These are phyloP conservation scores for Umbelopsis sp. DNA, from an alignment of 192 early-diverging fungal species.

Conservation along the genomic window DNA sequence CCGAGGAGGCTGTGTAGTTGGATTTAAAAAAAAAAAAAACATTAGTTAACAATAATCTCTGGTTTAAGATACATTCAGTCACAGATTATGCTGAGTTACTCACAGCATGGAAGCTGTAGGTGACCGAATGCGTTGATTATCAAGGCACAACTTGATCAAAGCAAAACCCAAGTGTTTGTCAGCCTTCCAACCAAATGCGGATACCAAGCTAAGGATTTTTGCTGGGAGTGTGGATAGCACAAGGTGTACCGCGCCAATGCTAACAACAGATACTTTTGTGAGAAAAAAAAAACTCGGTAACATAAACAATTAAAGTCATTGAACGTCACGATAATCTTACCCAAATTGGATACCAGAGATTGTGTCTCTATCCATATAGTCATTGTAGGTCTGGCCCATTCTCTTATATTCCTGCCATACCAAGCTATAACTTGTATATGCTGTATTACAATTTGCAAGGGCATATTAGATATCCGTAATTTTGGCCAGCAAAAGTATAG, in stretches of 20 bases:
- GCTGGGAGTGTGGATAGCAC: slow-evolving; percentile 48
- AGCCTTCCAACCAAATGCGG: slow-evolving; percentile 55
- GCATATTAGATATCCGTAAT: too few species aligned
- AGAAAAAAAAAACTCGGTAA: too few species aligned
- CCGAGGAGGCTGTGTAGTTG: slow-evolving; percentile 26
- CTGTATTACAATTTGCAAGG: background rate
- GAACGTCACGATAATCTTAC: slow-evolving; percentile 13
- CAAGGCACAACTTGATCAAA: slow-evolving; percentile 46
- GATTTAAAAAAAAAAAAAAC: too few species aligned
- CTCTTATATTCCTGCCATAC: slow-evolving; percentile 45
- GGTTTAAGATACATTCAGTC: too few species aligned
- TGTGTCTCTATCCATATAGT: slow-evolving; percentile 37
- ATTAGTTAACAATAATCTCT: background rate
- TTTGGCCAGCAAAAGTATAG: too few species aligned
- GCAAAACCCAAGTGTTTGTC: slow-evolving; percentile 56
- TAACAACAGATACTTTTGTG: background rate
- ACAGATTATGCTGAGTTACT: background rate
- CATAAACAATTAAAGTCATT: background rate
- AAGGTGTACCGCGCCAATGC: slow-evolving; percentile 42
- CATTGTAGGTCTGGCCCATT: slow-evolving; percentile 35
- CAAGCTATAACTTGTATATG: slow-evolving; percentile 36
- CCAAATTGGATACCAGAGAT: slow-evolving; percentile 43
- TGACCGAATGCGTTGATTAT: slow-evolving; percentile 50
- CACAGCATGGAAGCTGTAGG: slow-evolving; percentile 55
- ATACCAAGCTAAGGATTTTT: slow-evolving; percentile 52